These are phyloP conservation scores for Jatropha podagrica DNA, from an alignment of 441 rosid genomes.

Conservation along the genomic window DNA sequence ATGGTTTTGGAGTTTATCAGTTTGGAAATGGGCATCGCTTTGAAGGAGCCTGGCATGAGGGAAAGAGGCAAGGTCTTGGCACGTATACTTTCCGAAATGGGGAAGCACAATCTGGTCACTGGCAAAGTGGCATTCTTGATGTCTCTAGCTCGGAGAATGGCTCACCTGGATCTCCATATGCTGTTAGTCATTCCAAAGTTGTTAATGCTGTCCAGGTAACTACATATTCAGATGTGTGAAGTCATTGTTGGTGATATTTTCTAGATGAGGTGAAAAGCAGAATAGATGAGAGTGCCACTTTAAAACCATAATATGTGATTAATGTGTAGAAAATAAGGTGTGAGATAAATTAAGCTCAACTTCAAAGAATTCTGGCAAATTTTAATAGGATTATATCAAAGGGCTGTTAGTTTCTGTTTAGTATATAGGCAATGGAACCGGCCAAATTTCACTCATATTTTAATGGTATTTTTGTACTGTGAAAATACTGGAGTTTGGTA, in stretches of 20 bases:
- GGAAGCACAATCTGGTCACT: conserved; percentile 71
- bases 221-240: conserved; percentile 3
- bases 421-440: background rate
- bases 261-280: background rate
- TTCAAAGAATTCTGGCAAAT: background rate
- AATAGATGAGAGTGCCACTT: background rate
- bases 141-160: conserved; percentile 45
- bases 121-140: conserved; percentile 66
- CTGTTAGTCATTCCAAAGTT: conserved; percentile 58
- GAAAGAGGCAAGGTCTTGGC: conserved; percentile 76
- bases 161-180: conserved; percentile 45
- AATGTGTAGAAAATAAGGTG: background rate
- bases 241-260: background rate
- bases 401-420: background rate
- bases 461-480: background rate
- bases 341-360: background rate
- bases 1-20: conserved; percentile 58
- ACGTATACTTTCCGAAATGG: conserved; percentile 80
- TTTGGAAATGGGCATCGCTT: conserved; percentile 62
- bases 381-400: background rate
- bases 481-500: background rate
- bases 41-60: conserved; percentile 89
- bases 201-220: conserved; percentile 68
- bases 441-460: background rate
- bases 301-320: background rate